phyloP scores from a whole-genome alignment of 768 basidiomycete genomes.

The Termitomyces sp. region DNA sequence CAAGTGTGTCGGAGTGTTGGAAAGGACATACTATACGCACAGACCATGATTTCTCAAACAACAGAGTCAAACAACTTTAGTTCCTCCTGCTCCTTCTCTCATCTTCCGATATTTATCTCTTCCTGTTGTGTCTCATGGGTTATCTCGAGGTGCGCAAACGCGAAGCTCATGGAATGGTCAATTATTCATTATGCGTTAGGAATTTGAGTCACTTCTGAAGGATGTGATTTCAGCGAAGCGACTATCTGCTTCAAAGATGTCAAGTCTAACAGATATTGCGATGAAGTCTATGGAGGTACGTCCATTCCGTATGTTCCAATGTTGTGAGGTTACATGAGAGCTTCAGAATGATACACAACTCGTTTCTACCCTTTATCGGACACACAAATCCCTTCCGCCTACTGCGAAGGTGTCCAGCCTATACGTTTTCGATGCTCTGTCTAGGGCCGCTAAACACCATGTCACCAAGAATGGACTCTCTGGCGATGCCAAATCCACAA shows the following conservation, averaged over 20 bases:
- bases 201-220: constrained; percentile 76
- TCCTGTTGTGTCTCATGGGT: constrained; percentile 27
- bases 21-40: neutral
- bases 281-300: constrained; percentile 75
- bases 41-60: constrained; percentile 20
- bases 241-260: constrained; percentile 84
- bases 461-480: constrained; percentile 59
- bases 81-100: constrained; percentile 11
- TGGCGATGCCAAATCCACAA: constrained; percentile 46
- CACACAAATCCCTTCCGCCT: constrained; percentile 72
- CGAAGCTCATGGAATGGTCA: neutral
- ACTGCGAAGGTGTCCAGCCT: constrained; percentile 78
- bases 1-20: constrained; percentile 13
- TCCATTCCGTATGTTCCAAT: neutral
- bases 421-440: constrained; percentile 91
- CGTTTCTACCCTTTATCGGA: constrained; percentile 83
- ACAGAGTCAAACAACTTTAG: constrained; percentile 26
- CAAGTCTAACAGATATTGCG: constrained; percentile 66
- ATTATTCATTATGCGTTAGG: constrained; percentile 35
- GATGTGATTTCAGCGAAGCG: constrained; percentile 80
- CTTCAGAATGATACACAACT: constrained; percentile 77
- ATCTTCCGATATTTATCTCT: constrained; percentile 6
- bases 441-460: constrained; percentile 71
- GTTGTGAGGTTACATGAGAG: neutral
- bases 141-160: constrained; percentile 30